phyloP scores from a whole-genome alignment of 129 eudicot species.

The Lactuca sativa region DNA sequence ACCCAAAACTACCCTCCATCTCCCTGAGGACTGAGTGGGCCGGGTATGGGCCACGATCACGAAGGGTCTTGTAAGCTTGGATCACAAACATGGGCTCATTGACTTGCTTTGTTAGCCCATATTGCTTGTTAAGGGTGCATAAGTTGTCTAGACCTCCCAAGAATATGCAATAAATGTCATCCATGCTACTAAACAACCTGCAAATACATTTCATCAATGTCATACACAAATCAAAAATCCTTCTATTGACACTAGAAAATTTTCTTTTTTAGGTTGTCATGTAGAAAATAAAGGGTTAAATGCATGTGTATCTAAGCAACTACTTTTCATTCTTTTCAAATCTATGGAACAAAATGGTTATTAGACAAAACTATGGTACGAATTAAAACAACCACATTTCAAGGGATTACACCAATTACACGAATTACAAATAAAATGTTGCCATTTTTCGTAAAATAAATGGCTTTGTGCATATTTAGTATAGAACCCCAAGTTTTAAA shows the following conservation, averaged over 20 bases:
- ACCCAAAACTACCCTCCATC: slow-evolving; percentile 72
- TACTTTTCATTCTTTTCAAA: too few relatives aligned
- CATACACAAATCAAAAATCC: not conserved
- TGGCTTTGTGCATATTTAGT: not conserved
- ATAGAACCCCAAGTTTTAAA: too few relatives aligned
- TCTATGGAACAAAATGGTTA: too few relatives aligned
- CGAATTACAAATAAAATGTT: too few relatives aligned
- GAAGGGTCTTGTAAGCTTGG: slow-evolving; percentile 73
- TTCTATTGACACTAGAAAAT: too few relatives aligned
- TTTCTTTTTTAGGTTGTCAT: not conserved
- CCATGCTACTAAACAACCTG: slow-evolving; percentile 68
- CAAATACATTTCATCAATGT: not conserved
- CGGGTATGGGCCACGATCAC: slow-evolving; percentile 77
- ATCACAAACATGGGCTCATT: slow-evolving; percentile 75
- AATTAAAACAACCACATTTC: not conserved
- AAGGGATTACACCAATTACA: too few relatives aligned
- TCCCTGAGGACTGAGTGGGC: slow-evolving; percentile 72
- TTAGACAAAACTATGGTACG: too few relatives aligned
- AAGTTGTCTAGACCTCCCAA: slow-evolving; percentile 70
- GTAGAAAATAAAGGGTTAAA: too few relatives aligned
- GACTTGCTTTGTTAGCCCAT: slow-evolving; percentile 58
- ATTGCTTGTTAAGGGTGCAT: slow-evolving; percentile 68
- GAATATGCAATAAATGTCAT: slow-evolving; percentile 80
- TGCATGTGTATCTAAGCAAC: too few relatives aligned
- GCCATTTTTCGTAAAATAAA: not conserved